Evolutionary conservation across 2,329 filamentous ascomycete genomes (phyloP).

Genomic region (Chalaropsis ovoidea): DNA sequence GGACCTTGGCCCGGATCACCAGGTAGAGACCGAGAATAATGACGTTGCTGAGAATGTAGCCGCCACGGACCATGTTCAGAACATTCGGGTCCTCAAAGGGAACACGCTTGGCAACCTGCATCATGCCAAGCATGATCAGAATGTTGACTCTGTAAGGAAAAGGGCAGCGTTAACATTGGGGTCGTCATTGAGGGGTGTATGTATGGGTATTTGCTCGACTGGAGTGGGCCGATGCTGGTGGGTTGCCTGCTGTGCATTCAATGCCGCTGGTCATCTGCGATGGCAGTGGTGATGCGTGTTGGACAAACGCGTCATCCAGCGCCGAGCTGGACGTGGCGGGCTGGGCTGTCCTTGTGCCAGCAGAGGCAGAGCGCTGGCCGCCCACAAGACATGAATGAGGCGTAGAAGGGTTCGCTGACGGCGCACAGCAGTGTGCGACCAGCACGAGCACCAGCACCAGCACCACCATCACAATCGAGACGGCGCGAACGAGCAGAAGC

Average conservation of each 20-base stretch:
- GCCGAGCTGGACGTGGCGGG: no score
- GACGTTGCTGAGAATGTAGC: slow-evolving; percentile 56
- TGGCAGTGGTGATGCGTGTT: not conserved
- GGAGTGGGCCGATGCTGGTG: not conserved
- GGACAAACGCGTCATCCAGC: not conserved
- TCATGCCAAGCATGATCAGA: slow-evolving; percentile 91
- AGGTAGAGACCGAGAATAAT: slow-evolving; percentile 78
- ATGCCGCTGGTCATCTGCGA: not conserved
- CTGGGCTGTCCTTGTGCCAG: not conserved
- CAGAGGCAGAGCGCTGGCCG: not conserved
- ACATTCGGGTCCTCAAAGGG: slow-evolving; percentile 74
- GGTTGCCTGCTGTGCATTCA: not conserved
- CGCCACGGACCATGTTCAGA: slow-evolving; percentile 46
- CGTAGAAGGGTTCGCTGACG: not conserved
- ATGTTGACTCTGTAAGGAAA: slow-evolving; percentile 62
- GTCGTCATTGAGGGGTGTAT: not conserved
- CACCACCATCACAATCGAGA: not conserved
- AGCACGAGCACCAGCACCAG: not conserved
- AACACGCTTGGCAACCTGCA: slow-evolving; percentile 94
- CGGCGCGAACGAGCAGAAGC: not conserved
- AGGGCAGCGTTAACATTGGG: not conserved
- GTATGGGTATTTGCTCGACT: not conserved
- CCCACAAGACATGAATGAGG: not conserved
- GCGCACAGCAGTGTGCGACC: slow-evolving; percentile 5
- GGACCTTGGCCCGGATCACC: slow-evolving; percentile 75